These are phyloP conservation scores for Gastrodia elata DNA, from an alignment of 106 monocot genomes.

Conservation along the genomic window DNA sequence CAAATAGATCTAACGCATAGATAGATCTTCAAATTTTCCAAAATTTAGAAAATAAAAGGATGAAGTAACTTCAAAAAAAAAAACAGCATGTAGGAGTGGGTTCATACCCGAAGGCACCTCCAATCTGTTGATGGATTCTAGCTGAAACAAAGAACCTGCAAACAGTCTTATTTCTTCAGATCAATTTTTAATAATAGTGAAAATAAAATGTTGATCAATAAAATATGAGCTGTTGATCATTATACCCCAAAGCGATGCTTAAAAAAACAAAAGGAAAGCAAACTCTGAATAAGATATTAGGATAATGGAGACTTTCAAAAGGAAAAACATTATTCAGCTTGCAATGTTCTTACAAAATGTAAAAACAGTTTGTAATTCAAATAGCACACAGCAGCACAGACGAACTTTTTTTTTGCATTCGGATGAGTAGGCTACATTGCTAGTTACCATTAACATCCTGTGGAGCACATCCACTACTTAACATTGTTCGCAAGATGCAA, in stretches of 20 bases:
- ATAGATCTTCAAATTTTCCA: background rate
- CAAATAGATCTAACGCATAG: background rate
- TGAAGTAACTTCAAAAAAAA: background rate
- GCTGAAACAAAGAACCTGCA: slow-evolving; percentile 4
- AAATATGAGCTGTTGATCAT: background rate
- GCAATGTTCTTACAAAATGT: background rate
- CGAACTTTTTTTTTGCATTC: no score
- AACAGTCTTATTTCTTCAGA: background rate
- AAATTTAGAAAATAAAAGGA: background rate
- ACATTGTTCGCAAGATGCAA: background rate
- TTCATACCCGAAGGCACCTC: background rate
- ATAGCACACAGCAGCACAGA: background rate
- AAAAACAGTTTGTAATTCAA: background rate
- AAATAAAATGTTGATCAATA: background rate
- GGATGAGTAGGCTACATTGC: background rate
- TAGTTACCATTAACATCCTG: background rate
- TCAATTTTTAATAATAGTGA: background rate
- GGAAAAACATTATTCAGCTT: background rate
- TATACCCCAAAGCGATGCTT: slow-evolving; percentile 2
- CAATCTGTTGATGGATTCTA: slow-evolving; percentile 1
- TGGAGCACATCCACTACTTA: background rate
- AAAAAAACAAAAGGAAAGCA: background rate
- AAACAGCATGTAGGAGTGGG: background rate
- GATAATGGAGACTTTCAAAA: background rate
- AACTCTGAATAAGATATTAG: background rate